phyloP scores from a whole-genome alignment of 805 yeast genomes.

The Metschnikowia anglica region DNA sequence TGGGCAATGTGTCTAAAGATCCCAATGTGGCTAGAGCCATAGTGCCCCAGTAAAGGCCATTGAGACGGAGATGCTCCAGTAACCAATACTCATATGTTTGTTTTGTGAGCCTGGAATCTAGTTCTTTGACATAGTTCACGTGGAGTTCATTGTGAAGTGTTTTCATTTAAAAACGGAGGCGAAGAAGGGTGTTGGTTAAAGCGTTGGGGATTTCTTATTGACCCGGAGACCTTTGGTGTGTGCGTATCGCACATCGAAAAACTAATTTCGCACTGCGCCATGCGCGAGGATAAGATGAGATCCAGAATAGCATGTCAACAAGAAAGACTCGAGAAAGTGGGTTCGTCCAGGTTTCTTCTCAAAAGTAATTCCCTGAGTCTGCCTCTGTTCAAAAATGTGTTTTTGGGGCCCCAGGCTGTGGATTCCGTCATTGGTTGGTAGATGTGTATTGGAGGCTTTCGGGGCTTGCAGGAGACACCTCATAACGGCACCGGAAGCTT shows the following conservation, averaged over 20 bases:
- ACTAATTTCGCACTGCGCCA: background rate
- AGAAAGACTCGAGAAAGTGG: too few relatives aligned
- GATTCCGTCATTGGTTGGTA: too few relatives aligned
- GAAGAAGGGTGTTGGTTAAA: background rate
- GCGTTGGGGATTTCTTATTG: background rate
- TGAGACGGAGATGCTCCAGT: slow-evolving; percentile 84
- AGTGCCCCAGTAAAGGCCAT: slow-evolving; percentile 95
- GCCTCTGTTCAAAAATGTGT: too few relatives aligned
- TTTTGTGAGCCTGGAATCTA: slow-evolving; percentile 34
- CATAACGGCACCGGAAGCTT: too few relatives aligned
- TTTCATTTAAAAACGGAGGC: background rate
- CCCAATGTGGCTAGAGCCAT: slow-evolving; percentile 67
- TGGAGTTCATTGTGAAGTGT: slow-evolving; percentile 23
- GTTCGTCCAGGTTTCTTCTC: too few relatives aligned
- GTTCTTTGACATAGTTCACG: slow-evolving; percentile 34
- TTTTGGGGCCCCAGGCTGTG: too few relatives aligned
- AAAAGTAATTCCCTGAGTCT: too few relatives aligned
- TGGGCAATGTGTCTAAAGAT: slow-evolving; percentile 53
- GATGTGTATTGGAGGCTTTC: too few relatives aligned
- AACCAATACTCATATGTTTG: slow-evolving; percentile 79
- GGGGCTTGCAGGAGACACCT: too few relatives aligned
- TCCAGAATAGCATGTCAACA: background rate
- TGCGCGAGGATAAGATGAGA: background rate
- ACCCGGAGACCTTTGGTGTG: background rate
- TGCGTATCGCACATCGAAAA: background rate